Conservation (phyloP, 2,329 filamentous ascomycete species). For the Moelleriella libera region DNA sequence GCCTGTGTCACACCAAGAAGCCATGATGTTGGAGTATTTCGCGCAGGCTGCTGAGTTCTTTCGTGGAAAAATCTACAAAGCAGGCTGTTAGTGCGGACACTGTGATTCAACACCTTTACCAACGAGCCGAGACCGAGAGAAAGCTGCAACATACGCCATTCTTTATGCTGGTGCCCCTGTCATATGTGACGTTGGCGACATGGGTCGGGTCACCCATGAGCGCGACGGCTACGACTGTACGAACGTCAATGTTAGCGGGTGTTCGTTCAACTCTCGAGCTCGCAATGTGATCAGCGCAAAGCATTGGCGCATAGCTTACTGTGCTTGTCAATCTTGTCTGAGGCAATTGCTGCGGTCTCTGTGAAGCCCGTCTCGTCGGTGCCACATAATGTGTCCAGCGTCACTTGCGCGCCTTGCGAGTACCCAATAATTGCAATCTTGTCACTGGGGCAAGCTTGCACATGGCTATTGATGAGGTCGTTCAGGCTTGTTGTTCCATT, state of each 20-base stretch:
- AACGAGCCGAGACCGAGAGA: neutral
- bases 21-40: conserved; percentile 18
- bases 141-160: conserved; percentile 19
- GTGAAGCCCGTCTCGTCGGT: conserved; percentile 14
- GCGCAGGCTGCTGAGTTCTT: conserved; percentile 19
- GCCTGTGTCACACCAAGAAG: conserved; percentile 26
- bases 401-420: conserved; percentile 27
- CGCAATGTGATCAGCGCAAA: neutral
- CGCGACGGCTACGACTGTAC: conserved; percentile 23
- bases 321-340: conserved; percentile 15
- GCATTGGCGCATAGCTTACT: conserved; percentile 9
- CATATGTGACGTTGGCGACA: conserved; percentile 19
- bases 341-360: conserved; percentile 11
- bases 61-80: conserved; percentile 20
- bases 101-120: neutral
- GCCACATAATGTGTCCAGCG: conserved; percentile 23
- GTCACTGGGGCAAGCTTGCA: conserved; percentile 19
- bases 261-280: neutral
- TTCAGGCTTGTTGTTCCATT: conserved; percentile 17
- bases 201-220: conserved; percentile 27
- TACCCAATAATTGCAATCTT: conserved; percentile 27
- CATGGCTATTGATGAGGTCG: conserved; percentile 16
- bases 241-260: too few relatives aligned
- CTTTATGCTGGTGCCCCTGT: conserved; percentile 19
- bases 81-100: neutral